Evolutionary conservation across 176 grass and related monocot genomes (phyloP).

Genomic region (Aegilops speltoides): DNA sequence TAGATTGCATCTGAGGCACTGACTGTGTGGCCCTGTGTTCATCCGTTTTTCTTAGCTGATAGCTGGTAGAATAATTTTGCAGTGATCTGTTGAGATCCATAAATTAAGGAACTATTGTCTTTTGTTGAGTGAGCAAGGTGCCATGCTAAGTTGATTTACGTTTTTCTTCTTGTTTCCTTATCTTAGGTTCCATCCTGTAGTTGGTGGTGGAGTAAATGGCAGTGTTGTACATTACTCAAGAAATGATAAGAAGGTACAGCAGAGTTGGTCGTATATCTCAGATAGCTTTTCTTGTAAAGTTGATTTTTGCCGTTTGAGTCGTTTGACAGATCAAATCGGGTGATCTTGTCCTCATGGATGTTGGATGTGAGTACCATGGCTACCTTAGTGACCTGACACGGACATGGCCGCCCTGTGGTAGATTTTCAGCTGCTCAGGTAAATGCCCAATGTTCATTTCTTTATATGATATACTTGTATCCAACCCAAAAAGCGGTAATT

Average conservation of each 20-base stretch:
- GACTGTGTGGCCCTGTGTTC: background rate
- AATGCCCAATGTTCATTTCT: background rate
- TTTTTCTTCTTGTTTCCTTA: background rate
- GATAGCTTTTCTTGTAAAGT: conserved; percentile 40
- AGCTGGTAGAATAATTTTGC: background rate
- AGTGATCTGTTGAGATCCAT: background rate
- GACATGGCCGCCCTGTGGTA: conserved; percentile 77
- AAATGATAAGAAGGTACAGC: conserved; percentile 79
- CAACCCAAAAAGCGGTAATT: background rate
- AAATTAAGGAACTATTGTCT: background rate
- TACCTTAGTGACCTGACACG: conserved; percentile 91
- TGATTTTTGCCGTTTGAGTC: conserved; percentile 38
- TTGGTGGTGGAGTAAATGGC: conserved; percentile 78
- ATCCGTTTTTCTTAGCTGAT: conserved; percentile 24
- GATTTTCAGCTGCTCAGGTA: conserved; percentile 87
- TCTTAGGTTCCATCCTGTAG: conserved; percentile 93
- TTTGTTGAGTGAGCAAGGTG: background rate
- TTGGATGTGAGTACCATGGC: conserved; percentile 97
- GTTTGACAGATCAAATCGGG: conserved; percentile 73
- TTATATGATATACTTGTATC: background rate
- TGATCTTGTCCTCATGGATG: conserved; percentile 92
- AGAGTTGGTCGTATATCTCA: background rate
- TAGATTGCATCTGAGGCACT: background rate
- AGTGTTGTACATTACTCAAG: conserved; percentile 96
- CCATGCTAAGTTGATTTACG: background rate